Evolutionary conservation across 768 basidiomycete species (phyloP), one percentile per base, ranked within the genome.

Genomic region (Kwoniella heveanensis): DNA sequence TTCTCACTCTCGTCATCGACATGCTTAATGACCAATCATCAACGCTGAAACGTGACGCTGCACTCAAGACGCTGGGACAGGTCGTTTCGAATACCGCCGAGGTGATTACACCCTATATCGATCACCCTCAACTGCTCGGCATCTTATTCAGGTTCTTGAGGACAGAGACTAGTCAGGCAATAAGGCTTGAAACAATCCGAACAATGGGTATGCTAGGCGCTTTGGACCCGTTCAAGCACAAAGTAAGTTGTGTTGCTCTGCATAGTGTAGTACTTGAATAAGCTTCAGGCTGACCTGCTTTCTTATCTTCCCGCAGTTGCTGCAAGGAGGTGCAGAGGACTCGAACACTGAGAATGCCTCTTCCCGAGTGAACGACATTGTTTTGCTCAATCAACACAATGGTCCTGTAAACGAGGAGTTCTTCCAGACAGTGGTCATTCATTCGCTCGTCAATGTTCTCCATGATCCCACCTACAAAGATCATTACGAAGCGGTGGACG

Each of bases 121-220:
- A 98, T 60, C 86, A 97, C 79, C 94, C 95, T 8, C 88, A 93
- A 68, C 84, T 99, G 1, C 82, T 98, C n/a, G 88, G 87, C 22
- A 83, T 93, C 22, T 82, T 98, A 24, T 90, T 90, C 64, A 84
- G 89, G 64, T 90, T 98, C 71, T 80, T 98, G 64, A 85, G 89
- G 77, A 89, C 90, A 25, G 96, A 99, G 71, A 87, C 74, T 10
- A 69, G 66, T 48, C 74, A 77, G 39, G 81, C 83, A 13, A 88
- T 92, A 12, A 83, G 91, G 49, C 84, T 95, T 29, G 95, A 98
- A 69, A 89, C 95, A 17, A 89, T 98, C 58, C 90, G 94, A 77
- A 94, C 96, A 2, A 85, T 99, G 64, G 96, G 96, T 66, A 92
- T 97, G 54, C 84, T 99, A 19, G 96, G 96, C 52, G 96, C 96